Percentiles rank a stretch among this genome's conserved stretches.
phyloP scores from a whole-genome alignment of 1,139 yeast genomes.

The Yamadazyma mexicana region DNA sequence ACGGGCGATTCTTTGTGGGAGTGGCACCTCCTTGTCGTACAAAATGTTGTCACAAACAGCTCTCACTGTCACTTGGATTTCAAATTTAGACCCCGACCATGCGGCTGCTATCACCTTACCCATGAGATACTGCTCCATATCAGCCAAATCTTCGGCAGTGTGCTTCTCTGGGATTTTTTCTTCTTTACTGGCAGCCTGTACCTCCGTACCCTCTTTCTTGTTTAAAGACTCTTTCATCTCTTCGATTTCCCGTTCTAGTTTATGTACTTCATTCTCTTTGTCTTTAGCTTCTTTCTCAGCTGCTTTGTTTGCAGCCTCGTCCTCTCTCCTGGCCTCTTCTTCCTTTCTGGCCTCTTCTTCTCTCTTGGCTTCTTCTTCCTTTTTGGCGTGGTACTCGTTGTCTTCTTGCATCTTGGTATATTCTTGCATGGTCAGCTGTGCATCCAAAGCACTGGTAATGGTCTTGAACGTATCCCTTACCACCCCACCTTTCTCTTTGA shows the following conservation, averaged over 20 bases:
- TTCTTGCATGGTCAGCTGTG: slow-evolving; percentile 85
- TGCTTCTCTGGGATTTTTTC: slow-evolving; percentile 49
- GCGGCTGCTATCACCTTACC: slow-evolving; percentile 95
- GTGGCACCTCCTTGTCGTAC: slow-evolving; percentile 58
- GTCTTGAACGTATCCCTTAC: slow-evolving; percentile 85
- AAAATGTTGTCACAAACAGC: slow-evolving; percentile 82
- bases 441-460: slow-evolving; percentile 83
- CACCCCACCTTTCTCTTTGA: slow-evolving; percentile 85
- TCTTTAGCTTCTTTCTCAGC: slow-evolving; percentile 10
- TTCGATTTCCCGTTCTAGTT: slow-evolving; percentile 11
- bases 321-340: slow-evolving; percentile 39
- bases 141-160: slow-evolving; percentile 79
- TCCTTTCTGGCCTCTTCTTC: slow-evolving; percentile 39
- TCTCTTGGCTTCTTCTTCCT: slow-evolving; percentile 42
- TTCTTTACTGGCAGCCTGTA: slow-evolving; percentile 3
- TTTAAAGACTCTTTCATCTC: slow-evolving; percentile 9
- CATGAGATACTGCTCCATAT: slow-evolving; percentile 80
- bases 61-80: slow-evolving; percentile 83
- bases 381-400: slow-evolving; percentile 48
- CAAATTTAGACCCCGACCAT: slow-evolving; percentile 92
- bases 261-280: slow-evolving; percentile 9
- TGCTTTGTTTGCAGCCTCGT: slow-evolving; percentile 18
- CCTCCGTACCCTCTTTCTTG: too few relatives aligned
- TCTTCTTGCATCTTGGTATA: slow-evolving; percentile 68
- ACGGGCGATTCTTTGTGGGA: slow-evolving; percentile 62